Base-by-base conservation (phyloP, 495 filamentous ascomycete species). In the Xylaria venustula region DNA sequence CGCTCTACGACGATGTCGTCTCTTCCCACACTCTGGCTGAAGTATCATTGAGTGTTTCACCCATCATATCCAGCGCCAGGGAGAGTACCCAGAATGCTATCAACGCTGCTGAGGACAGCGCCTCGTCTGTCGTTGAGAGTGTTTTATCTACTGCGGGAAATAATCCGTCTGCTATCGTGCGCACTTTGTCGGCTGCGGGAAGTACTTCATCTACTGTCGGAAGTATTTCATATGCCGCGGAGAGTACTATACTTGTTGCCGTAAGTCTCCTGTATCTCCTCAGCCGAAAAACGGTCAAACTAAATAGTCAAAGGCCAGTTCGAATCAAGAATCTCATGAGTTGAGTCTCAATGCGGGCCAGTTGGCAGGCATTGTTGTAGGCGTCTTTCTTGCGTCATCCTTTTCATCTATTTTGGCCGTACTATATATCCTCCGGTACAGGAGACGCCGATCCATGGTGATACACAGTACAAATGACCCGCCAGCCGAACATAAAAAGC, bases 391-490 rank as follows among this genome's bases (percentile, higher is more conserved):
- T 36, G 30, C 41, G 19, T 62, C 65, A 9, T 60, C 68, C 6
- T 8, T 68, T 1, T 49, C 63, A 8, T 66, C 68, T 4, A 61
- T 62, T 36, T 41, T 66, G 12, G 41, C 55, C 20, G 63, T 61
- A n/a, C 66, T 50, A 30, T 53, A 68, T 42, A n/a, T 71, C 32
- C 63, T 71, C 50, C 66, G 65, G 14, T 41, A 50, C 5, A 65
- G 65, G 49, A 58, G 25, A 11, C 41, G 14, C 5, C 36, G 7
- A 28, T 11, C 28, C 15, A 19, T n/a, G 8, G 49, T 5, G 14
- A 7, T 3, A 4, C 15, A 25, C 57, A 63, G 32, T 48, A 34
- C 50, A 19, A 46, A 8, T 17, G 59, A 57, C 41, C 40, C 30
- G 9, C 49, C 54, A 5, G 49, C 19, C 5, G 58, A 56, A n/a